Percentiles rank a stretch among this genome's conserved stretches.
These are phyloP conservation scores for Quercus engelmannii DNA, from an alignment of 306 rosid genomes.

Conservation along the genomic window DNA sequence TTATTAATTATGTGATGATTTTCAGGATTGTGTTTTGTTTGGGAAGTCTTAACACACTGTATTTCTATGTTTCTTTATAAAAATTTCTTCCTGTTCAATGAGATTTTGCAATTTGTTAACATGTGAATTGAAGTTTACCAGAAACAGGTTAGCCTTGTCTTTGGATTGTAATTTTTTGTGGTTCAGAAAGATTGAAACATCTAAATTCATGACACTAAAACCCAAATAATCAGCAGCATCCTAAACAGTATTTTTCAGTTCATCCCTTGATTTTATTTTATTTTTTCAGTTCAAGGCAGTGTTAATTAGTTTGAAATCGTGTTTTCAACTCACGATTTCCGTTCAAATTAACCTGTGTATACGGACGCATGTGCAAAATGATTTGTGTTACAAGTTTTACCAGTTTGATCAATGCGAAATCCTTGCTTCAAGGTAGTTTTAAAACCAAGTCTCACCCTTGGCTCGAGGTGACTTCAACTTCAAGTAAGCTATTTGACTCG, in stretches of 20 bases:
- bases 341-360: no score
- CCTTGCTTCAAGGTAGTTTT: no score
- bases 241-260: neutral
- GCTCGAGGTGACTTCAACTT: no score
- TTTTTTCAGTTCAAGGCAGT: neutral
- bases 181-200: neutral
- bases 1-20: neutral
- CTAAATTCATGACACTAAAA: neutral
- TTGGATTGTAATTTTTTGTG: neutral
- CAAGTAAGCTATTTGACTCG: no score
- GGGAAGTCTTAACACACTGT: neutral
- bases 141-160: neutral
- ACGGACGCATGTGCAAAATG: no score
- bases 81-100: neutral
- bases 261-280: neutral
- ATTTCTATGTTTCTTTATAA: neutral
- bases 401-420: no score
- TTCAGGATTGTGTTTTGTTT: neutral
- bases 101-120: neutral
- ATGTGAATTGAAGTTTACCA: neutral
- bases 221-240: neutral
- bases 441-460: no score
- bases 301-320: no score
- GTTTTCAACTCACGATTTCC: no score
- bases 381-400: no score